phyloP scores from a whole-genome alignment of 176 grass and related monocot genomes.

The Triticum dicoccoides region DNA sequence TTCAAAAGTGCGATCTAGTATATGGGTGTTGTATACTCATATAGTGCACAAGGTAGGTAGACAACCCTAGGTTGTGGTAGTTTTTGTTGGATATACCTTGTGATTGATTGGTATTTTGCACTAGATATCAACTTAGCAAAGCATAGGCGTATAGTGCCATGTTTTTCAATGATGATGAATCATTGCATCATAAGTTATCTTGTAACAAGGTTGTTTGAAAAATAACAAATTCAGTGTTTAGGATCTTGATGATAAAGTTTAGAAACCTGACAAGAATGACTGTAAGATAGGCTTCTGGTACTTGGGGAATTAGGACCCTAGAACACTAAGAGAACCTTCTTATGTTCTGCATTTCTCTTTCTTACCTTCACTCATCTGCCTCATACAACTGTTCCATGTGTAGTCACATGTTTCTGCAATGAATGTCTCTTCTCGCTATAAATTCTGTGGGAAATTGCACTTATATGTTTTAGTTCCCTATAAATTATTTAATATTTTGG shows the following conservation, averaged over 20 bases:
- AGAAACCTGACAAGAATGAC: not conserved
- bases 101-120: constrained; percentile 3
- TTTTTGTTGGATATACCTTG: not conserved
- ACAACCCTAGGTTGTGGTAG: not conserved
- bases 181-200: not conserved
- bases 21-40: not conserved
- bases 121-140: not conserved
- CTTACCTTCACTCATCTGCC: not conserved
- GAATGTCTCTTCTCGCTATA: not conserved
- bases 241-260: not conserved
- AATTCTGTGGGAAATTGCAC: not conserved
- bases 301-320: not conserved
- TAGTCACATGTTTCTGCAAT: not conserved
- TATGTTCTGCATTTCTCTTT: not conserved
- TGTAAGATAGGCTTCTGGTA: not conserved
- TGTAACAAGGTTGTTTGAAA: not conserved
- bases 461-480: not conserved
- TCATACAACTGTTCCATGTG: constrained; percentile 5
- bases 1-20: not conserved
- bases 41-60: not conserved
- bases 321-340: constrained; percentile 7
- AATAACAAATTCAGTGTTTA: not conserved
- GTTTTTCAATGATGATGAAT: not conserved
- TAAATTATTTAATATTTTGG: not conserved
- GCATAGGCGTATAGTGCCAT: not conserved